These are phyloP conservation scores for Leccinum griseonigrum DNA, from an alignment of 1,284 basidiomycete genomes.

Conservation along the genomic window DNA sequence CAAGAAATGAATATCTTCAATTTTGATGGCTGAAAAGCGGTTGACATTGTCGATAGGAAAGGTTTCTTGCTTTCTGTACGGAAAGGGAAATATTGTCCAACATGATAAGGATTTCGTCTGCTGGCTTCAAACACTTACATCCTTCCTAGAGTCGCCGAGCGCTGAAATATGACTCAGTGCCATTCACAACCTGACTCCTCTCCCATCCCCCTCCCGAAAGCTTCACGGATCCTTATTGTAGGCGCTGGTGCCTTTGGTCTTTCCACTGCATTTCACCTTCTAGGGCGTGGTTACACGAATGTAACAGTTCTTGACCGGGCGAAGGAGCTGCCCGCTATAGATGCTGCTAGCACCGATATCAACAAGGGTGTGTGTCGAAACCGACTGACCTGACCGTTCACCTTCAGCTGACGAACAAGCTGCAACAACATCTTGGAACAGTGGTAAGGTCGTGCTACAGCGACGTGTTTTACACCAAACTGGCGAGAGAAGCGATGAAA, in stretches of 20 bases:
- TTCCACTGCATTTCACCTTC: conserved; percentile 80
- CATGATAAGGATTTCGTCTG: background rate
- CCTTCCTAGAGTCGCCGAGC: background rate
- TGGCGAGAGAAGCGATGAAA: conserved; percentile 72
- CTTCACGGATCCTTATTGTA: conserved; percentile 56
- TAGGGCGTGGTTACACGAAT: conserved; percentile 61
- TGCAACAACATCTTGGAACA: conserved; percentile 25
- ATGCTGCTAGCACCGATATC: conserved; percentile 81
- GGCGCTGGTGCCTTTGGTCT: conserved; percentile 88
- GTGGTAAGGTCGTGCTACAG: conserved; percentile 72
- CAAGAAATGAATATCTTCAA: background rate
- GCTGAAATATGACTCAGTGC: conserved; percentile 8
- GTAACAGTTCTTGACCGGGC: conserved; percentile 77
- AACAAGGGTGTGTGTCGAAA: conserved; percentile 63
- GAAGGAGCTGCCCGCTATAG: conserved; percentile 62
- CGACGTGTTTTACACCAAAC: conserved; percentile 64
- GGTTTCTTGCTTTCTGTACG: background rate
- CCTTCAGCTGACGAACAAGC: background rate
- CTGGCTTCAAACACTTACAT: background rate
- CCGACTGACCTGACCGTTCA: background rate
- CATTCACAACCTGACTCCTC: background rate
- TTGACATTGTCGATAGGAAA: background rate
- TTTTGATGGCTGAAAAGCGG: background rate
- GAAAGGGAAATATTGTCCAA: background rate
- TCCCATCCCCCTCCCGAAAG: conserved; percentile 1